A percentile compares a stretch with the other conserved stretches of the same genome.
Evolutionary conservation across 345 rosid species (phyloP).

Genomic region (Arabidopsis arenosa): DNA sequence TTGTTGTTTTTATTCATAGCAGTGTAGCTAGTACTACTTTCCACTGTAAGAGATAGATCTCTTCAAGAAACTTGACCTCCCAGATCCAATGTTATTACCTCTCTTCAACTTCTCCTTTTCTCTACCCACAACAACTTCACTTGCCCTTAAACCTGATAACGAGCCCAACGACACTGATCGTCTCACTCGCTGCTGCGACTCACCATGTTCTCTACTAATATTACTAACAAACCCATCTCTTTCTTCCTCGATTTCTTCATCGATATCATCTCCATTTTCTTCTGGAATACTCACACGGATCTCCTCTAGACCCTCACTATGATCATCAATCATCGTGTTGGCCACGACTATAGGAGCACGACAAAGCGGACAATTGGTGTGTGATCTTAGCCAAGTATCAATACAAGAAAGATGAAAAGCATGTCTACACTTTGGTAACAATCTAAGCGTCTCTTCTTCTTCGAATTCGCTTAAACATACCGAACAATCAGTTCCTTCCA

Average conservation of each 20-base stretch:
- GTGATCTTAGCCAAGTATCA: conserved; percentile 79
- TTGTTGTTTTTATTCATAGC: conserved; percentile 28
- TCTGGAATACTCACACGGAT: conserved; percentile 31
- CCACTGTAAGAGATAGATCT: conserved; percentile 73
- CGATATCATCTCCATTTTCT: conserved; percentile 41
- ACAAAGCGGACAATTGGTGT: conserved; percentile 69
- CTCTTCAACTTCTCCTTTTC: conserved; percentile 44
- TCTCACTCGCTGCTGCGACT: conserved; percentile 54
- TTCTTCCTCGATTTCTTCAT: conserved; percentile 36
- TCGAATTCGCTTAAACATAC: conserved; percentile 76
- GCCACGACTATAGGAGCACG: conserved; percentile 57
- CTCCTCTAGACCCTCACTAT: conserved; percentile 34
- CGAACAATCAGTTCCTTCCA: conserved; percentile 80
- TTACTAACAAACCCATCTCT: conserved; percentile 36
- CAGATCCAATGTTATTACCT: conserved; percentile 49
- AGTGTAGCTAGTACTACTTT: conserved; percentile 34
- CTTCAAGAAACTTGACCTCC: conserved; percentile 56
- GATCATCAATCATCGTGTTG: conserved; percentile 8
- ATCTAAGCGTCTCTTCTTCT: conserved; percentile 65
- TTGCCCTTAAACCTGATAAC: conserved; percentile 56
- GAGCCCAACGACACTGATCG: conserved; percentile 81
- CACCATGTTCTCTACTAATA: conserved; percentile 30
- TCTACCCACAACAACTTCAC: conserved; percentile 40
- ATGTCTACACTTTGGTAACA: conserved; percentile 78
- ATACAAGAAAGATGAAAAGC: conserved; percentile 78